These are phyloP conservation scores for Umbelopsis ramanniana DNA, from an alignment of 192 early-diverging fungal species.

Conservation along the genomic window DNA sequence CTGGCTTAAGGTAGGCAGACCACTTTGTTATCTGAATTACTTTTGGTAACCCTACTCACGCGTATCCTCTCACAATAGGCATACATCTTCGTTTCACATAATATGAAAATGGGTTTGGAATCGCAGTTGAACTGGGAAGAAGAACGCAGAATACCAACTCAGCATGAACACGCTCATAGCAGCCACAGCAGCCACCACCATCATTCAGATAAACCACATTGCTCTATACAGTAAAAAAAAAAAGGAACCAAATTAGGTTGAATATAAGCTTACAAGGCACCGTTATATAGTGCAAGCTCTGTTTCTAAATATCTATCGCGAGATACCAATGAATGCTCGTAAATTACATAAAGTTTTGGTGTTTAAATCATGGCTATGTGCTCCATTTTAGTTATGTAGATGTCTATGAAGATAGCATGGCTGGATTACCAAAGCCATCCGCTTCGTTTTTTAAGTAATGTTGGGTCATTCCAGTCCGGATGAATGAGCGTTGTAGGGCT, in stretches of 20 bases:
- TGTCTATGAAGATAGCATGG: background rate
- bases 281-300: background rate
- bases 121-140: slow-evolving; percentile 33
- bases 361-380: slow-evolving; percentile 6
- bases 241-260: too few relatives aligned
- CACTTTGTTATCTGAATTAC: background rate
- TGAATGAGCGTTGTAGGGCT: background rate
- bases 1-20: slow-evolving; percentile 17
- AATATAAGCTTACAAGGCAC: background rate
- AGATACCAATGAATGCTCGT: slow-evolving; percentile 2
- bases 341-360: slow-evolving; percentile 13
- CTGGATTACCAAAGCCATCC: slow-evolving; percentile 1
- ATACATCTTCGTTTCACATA: slow-evolving; percentile 25
- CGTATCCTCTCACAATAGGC: background rate
- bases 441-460: background rate
- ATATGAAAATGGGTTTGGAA: slow-evolving; percentile 32
- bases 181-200: too few relatives aligned
- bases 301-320: background rate
- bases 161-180: background rate
- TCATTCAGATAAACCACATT: background rate
- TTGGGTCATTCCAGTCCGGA: slow-evolving; percentile 16
- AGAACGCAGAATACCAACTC: background rate
- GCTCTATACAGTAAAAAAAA: slow-evolving; percentile 3
- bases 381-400: background rate
- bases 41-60: background rate